Base-by-base conservation (phyloP, 1,284 basidiomycete genomes). In the Boletellus deceptivus region DNA sequence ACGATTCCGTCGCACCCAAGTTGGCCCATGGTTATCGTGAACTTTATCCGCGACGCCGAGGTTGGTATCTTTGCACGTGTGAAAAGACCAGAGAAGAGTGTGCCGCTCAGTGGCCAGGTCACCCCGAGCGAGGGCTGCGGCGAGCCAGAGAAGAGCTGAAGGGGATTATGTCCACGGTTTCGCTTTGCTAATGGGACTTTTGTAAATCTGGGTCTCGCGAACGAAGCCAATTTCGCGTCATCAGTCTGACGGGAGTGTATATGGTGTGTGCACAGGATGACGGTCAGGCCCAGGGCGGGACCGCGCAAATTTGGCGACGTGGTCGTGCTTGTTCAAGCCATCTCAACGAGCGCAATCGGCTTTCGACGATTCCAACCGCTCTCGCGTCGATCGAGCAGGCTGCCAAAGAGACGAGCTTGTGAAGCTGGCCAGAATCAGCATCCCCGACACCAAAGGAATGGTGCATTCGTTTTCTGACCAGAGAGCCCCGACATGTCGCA, bases 1-100 rank as follows among this genome's bases (percentile, higher is more conserved):
- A 82, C 76, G 6, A 75, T 98, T 24, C 93, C 95, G 0, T 79
- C 82, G 2, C 96, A 99, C 67, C 83, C 84, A 2, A 91, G 86
- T 4, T 99, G 96, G 96, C 89, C 93, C 1, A 91, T 94, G 84
- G 89, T 99, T 37, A 94, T 90, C 4, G 77, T 91, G 55, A 89
- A 93, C 69, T 99, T 99, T 68, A 97, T 99, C 55, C 83, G 93
- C 35, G 93, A 95, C 63, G 78, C 78, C 14, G 85, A 88, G 54
- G 90, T 94, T 33, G 93, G 93, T 8, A 73, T 83, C n/a, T 83
- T 80, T 57, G 80, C 82, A 16, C 69, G 82, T 20, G 81, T 77
- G 7, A 83, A 83, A 55, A 51, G 63, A 52, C 43, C 62, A 16
- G 48, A 52, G 14, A 73, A 72, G 50, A 51, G 55, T 25, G 41